Conservation (phyloP, 176 grass and related monocot species). For the Paspalum vaginatum region DNA sequence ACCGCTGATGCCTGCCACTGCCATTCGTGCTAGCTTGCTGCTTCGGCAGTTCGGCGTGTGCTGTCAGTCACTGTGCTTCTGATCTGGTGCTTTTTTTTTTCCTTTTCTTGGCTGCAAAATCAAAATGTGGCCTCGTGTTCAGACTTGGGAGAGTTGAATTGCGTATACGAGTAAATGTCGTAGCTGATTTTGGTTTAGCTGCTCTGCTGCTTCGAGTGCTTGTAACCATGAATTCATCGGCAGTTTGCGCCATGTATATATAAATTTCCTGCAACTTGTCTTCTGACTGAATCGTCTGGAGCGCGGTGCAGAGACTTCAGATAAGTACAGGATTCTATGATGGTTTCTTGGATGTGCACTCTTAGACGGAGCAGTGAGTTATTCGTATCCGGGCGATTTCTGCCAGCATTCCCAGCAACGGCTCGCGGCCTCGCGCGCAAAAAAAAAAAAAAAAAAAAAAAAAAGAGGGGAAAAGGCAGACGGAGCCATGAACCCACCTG, state of each 20-base stretch:
- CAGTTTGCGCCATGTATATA: conserved; percentile 6
- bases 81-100: background rate
- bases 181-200: conserved; percentile 38
- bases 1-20: conserved; percentile 49
- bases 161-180: conserved; percentile 23
- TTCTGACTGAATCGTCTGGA: background rate
- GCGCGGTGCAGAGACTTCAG: background rate
- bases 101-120: conserved; percentile 20
- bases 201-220: background rate
- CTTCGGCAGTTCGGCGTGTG: background rate
- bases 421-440: too few species aligned
- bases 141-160: conserved; percentile 18
- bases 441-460: background rate
- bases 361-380: background rate
- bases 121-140: background rate
- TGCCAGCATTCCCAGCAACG: background rate
- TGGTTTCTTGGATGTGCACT: background rate
- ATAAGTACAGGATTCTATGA: background rate
- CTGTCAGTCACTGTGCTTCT: background rate
- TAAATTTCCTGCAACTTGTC: background rate
- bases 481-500: background rate
- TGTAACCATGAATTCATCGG: conserved; percentile 39
- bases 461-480: background rate
- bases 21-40: background rate
- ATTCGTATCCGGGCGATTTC: background rate